phyloP scores from a whole-genome alignment of 2,329 filamentous ascomycete genomes.

The Aspergillus sp. region DNA sequence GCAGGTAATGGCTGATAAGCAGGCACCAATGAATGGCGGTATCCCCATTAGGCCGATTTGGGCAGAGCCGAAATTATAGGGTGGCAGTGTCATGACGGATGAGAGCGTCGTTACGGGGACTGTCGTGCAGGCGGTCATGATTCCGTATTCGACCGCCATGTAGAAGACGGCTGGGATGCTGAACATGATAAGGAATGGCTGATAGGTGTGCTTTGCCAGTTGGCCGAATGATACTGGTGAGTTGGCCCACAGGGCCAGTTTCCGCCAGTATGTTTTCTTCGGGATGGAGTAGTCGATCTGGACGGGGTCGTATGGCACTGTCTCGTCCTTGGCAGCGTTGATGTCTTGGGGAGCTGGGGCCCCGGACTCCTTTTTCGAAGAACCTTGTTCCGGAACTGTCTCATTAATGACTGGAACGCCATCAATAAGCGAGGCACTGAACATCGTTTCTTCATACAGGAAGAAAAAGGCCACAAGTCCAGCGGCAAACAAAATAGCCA shows the following conservation, averaged over 20 bases:
- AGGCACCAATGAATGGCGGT: conserved; percentile 40
- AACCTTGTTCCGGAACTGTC: too few relatives aligned
- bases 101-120: conserved; percentile 31
- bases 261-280: conserved; percentile 38
- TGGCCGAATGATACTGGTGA: conserved; percentile 1
- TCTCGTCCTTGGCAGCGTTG: neutral
- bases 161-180: neutral
- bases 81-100: conserved; percentile 17
- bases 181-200: neutral
- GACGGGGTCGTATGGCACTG: neutral
- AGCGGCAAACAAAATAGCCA: conserved; percentile 40
- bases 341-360: too few relatives aligned
- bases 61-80: conserved; percentile 37
- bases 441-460: conserved; percentile 45
- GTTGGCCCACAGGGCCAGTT: conserved; percentile 29
- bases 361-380: too few relatives aligned
- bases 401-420: too few relatives aligned
- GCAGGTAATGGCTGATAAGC: conserved; percentile 32
- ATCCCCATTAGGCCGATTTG: conserved; percentile 43
- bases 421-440: too few relatives aligned
- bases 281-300: neutral
- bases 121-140: conserved; percentile 3
- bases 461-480: conserved; percentile 44
- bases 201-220: neutral
- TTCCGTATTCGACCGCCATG: neutral